Evolutionary conservation across 768 basidiomycete genomes (phyloP), one percentile per base, ranked within the genome.

Genomic region (Mrakia hoshinonis): DNA sequence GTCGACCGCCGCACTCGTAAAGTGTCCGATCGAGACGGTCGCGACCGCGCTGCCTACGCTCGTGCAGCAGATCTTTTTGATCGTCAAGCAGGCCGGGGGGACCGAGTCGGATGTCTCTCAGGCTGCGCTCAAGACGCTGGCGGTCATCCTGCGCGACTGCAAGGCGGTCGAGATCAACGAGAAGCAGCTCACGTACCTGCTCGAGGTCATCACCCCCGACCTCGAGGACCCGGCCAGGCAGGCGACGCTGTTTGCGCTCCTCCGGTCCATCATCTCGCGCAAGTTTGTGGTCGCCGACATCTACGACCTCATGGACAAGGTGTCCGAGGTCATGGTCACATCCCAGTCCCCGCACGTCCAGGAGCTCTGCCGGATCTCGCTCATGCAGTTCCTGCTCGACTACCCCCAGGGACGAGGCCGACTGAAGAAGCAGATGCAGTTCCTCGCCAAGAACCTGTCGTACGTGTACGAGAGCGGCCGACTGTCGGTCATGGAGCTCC

Each of bases 391-490:
- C 83, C 82, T 98, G 61, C 85, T 98, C 12, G 95, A 99, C 76
- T 99, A 98, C 77, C 95, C 95, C 3, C 95, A 98, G 79, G 94
- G 95, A 10, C 89, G 91, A 75, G 91, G 91, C 1, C 87, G 95
- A 15, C 83, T 99, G 10, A 88, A 86, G 48, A 88, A 87, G 47
- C 89, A 90, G 74, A 90, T 99, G 86, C 84, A 87, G 0, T 96
- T 96, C 81, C 83, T 99, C 39, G 91, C 91, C 26, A 90, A 89
- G 77, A 98, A 98, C 77, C 81, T 97, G 47, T 87, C 90, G 2
- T 99, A 97, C 77, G 85, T 87, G 49, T 86, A 91, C 78, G 92
- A 96, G 76, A 90, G 87, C 73, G 96, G 96, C 2, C 85, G 94
- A 47, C 84, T 86, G 67, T 97, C 94, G n/a, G 91, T 96, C 66